Evolutionary conservation across 2,329 filamentous ascomycete species (phyloP), one percentile per base, ranked within the genome.

Genomic region (Rhinocladiella similis): DNA sequence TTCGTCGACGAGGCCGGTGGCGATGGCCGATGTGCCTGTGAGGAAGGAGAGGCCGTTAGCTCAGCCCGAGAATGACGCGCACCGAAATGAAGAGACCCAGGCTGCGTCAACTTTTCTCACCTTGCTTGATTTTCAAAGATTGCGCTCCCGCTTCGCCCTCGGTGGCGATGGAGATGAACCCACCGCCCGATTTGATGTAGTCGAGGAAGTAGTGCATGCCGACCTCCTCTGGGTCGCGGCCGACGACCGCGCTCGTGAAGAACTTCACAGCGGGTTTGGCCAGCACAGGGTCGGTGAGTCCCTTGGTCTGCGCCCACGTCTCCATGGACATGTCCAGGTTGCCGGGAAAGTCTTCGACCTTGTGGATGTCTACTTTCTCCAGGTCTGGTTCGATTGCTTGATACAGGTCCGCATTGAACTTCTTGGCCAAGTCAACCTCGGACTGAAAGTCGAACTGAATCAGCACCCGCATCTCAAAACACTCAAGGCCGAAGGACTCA

Each of bases 171-270:
- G 75, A 69, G 53, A 79, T 54, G 1, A 84, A 68, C 0, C 83
- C 82, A 2, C 75, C 75, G 3, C 79, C 77, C 4, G 73, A 75
- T 59, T 76, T 77, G 72, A 77, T 78, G 68, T 84, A 83, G 63
- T 81, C 73, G 12, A 84, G 70, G 60, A 84, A 82, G 63, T 71
- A 84, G 1, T 80, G 65, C 0, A 81, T 79, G 3, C 74, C 77
- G 3, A 82, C 63, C 5, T 83, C 78, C 1, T 53, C 55, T 0
- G 80, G 73, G 20, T 82, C 77, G 1, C 75, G 67, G 1, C 81
- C 81, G 1, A 81, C 70, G 1, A n/a, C n/a, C n/a, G n/a, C n/a
- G n/a, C n/a, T n/a, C n/a, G n/a, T n/a, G n/a, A n/a, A n/a, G n/a
- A n/a, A n/a, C n/a, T n/a, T n/a, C n/a, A n/a, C n/a, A n/a, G n/a